phyloP scores from a whole-genome alignment of 306 rosid genomes.

The Alnus rubra region DNA sequence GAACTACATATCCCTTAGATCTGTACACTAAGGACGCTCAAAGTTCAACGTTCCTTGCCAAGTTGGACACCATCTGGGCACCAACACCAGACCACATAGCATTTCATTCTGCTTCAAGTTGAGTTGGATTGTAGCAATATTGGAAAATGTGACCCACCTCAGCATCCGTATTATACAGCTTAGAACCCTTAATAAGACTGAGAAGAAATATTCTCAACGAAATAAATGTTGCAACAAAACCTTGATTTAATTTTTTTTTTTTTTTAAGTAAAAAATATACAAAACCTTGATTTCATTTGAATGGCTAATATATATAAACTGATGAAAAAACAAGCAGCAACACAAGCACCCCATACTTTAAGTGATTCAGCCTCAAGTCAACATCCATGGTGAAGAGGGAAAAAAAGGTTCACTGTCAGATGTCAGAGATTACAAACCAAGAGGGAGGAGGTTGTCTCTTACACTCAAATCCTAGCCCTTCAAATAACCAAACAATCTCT shows the following conservation, averaged over 20 bases:
- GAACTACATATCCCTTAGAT: neutral
- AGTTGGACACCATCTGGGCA: neutral
- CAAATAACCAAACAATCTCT: neutral
- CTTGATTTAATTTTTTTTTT: neutral
- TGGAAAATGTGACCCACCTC: neutral
- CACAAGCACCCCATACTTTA: neutral
- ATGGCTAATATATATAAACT: neutral
- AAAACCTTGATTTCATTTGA: neutral
- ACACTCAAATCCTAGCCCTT: neutral
- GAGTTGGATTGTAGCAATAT: neutral
- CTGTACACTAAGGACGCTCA: neutral
- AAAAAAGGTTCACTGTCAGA: neutral
- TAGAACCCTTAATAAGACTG: neutral
- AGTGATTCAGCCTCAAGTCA: neutral
- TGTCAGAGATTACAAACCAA: neutral
- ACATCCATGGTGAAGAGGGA: neutral
- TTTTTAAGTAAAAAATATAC: no score
- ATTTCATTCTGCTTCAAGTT: neutral
- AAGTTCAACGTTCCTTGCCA: neutral
- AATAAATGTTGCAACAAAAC: neutral
- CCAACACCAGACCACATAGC: neutral
- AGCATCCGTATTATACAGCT: neutral
- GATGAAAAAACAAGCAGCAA: neutral
- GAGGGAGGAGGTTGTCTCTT: neutral
- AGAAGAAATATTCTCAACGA: constrained; percentile 8